Evolutionary conservation across 2,329 filamentous ascomycete species (phyloP).

Genomic region (Waltergamsia citrina): DNA sequence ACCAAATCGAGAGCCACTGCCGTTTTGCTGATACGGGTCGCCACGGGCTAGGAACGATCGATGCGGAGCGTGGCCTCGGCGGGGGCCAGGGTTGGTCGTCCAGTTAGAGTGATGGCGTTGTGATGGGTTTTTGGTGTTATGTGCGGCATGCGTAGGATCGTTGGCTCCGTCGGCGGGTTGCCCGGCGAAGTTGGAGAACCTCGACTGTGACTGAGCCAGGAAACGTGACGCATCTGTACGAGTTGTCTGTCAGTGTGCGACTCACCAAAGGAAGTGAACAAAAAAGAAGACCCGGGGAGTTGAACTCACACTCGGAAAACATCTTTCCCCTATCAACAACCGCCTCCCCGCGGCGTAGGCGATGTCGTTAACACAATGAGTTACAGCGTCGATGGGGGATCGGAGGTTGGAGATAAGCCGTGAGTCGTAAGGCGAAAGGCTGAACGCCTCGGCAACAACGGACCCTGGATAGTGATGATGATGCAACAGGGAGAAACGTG

Average conservation of each 20-base stretch:
- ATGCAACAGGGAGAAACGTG: no score
- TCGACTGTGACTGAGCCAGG: constrained; percentile 90
- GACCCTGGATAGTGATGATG: no score
- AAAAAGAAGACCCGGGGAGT: neutral
- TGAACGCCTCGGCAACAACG: no score
- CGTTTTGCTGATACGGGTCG: constrained; percentile 78
- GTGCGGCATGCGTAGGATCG: constrained; percentile 7
- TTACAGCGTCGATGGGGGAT: no score
- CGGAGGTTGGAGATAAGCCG: no score
- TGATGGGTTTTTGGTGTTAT: neutral
- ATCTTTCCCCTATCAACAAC: constrained; percentile 9
- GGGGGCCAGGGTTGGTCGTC: neutral
- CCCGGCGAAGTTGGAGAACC: constrained; percentile 63
- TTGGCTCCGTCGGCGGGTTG: constrained; percentile 18
- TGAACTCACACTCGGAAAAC: constrained; percentile 10
- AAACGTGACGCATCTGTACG: constrained; percentile 97
- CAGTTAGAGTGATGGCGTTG: constrained; percentile 3
- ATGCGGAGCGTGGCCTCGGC: constrained; percentile 5
- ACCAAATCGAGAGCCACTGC: constrained; percentile 63
- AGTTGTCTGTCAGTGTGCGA: constrained; percentile 9
- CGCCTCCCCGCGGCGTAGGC: constrained; percentile 7
- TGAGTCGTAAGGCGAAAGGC: no score
- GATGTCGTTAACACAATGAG: no score
- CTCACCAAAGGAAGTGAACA: neutral
- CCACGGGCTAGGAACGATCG: constrained; percentile 41